Evolutionary conservation across 345 rosid genomes (phyloP), one percentile per base, ranked within the genome.

Genomic region (Pugionium cornutum): DNA sequence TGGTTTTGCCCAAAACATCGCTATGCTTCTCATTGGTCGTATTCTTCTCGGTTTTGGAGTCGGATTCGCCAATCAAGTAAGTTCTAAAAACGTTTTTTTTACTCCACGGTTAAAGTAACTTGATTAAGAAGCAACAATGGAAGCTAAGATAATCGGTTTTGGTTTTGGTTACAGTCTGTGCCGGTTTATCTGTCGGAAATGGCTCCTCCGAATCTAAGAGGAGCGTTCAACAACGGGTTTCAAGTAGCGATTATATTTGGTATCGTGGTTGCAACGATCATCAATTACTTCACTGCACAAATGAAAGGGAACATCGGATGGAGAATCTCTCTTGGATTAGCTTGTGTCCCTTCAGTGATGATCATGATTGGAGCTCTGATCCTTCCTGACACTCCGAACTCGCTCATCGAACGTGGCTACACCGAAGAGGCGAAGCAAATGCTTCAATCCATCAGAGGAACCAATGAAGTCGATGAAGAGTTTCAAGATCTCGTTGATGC

Each of bases 41-140:
- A 39, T 91, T 34, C 69, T 88, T 40, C 96, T 88, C 9, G 96
- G 89, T 58, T 70, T 89, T 0, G 96, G 94, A 2, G 94, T 88
- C n/a, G 97, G 96, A 30, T 88, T 89, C 32, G 89, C 92, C 32
- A 89, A 91, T 73, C 96, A 89, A 86, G 92, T 86, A 69, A 60
- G 43, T 26, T 31, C 36, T 50, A 2, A 6, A 44, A 32, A 34
- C 55, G 30, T 28, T 7, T 51, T 4, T 4, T 41, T 35, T 4
- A 10, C n/a, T 41, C 46, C 18, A 44, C 27, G 40, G 9, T 18
- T 45, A 2, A 7, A 44, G 37, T 53, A 35, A 30, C 50, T 62
- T 62, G 65, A 32, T 33, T 28, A 50, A 29, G 10, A 64, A 42
- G 53, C 33, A 50, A 57, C 18, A 43, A 43, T 4, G 4, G 25